Conservation (phyloP, 2,329 filamentous ascomycete genomes). For the Alternaria solani region DNA sequence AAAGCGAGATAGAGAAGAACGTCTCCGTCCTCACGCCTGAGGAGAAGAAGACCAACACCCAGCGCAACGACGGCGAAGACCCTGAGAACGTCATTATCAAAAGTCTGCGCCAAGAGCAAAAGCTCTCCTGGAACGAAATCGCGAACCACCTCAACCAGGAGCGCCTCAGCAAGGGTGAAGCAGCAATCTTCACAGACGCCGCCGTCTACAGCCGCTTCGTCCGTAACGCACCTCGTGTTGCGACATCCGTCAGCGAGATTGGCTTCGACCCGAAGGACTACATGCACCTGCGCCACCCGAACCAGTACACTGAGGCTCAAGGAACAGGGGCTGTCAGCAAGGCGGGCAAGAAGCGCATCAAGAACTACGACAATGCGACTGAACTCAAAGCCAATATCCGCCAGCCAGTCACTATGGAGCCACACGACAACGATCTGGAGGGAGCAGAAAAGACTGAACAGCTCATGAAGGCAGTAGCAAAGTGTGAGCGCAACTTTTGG, state of each 20-base stretch:
- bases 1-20: constrained; percentile 20
- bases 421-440: constrained; percentile 24
- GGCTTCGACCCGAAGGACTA: constrained; percentile 47
- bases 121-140: constrained; percentile 41
- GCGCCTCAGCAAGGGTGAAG: constrained; percentile 25
- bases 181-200: constrained; percentile 33
- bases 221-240: constrained; percentile 38
- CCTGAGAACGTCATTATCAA: constrained; percentile 47
- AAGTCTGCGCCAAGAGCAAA: constrained; percentile 35
- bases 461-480: constrained; percentile 41
- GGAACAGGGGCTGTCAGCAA: constrained; percentile 13
- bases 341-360: constrained; percentile 34
- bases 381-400: constrained; percentile 37
- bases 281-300: constrained; percentile 39
- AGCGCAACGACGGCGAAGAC: constrained; percentile 25
- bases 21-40: constrained; percentile 21
- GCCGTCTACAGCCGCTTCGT: constrained; percentile 51
- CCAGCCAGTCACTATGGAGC: constrained; percentile 1
- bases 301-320: constrained; percentile 11
- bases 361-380: constrained; percentile 28
- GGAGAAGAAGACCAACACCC: background rate
- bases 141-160: constrained; percentile 35
- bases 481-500: constrained; percentile 44
- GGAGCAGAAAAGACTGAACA: constrained; percentile 28
- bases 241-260: constrained; percentile 28